phyloP scores from a whole-genome alignment of 768 basidiomycete genomes.

The Calocera cornea region DNA sequence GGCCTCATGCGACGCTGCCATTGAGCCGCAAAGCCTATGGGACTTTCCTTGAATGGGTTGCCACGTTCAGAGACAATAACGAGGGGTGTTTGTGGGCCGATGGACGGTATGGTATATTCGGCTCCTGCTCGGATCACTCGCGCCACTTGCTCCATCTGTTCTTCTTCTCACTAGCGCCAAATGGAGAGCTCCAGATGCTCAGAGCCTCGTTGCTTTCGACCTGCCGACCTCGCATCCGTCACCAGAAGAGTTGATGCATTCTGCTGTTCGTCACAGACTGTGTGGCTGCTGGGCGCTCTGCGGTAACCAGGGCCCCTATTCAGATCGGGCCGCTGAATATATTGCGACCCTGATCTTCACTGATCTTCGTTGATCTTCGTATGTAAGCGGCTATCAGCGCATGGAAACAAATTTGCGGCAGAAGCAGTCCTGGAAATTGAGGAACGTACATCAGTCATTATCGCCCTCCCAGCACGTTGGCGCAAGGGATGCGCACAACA shows the following conservation, averaged over 20 bases:
- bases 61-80: neutral
- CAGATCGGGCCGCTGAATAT: neutral
- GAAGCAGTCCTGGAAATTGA: neutral
- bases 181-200: no score
- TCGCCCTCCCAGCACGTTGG: neutral
- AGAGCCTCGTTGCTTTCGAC: no score
- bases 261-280: no score
- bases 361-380: no score
- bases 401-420: neutral
- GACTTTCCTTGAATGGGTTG: neutral
- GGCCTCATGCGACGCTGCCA: no score
- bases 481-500: no score
- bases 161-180: no score
- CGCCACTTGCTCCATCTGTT: no score
- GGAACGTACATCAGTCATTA: neutral
- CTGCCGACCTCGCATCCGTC: no score
- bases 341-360: neutral
- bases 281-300: no score
- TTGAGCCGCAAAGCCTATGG: neutral
- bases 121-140: neutral
- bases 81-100: neutral
- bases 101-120: neutral
- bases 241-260: no score
- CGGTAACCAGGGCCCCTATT: neutral
- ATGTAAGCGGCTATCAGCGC: neutral